A percentile compares a stretch with the other conserved stretches of the same genome.
phyloP scores from a whole-genome alignment of 106 monocot species.

The Allium cepa region DNA sequence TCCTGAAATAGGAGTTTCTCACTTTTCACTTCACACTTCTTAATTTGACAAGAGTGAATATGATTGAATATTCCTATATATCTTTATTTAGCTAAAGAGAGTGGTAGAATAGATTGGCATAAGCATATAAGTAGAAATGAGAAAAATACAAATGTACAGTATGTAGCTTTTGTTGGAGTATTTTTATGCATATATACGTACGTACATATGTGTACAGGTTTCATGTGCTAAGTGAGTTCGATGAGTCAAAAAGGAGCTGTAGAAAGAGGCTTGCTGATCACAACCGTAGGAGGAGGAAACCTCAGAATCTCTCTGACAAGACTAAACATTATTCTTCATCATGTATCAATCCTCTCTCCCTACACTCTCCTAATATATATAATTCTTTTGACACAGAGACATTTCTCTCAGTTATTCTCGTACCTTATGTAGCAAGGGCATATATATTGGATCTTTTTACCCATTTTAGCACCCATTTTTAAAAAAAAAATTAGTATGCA shows the following conservation, averaged over 20 bases:
- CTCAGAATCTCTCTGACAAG: constrained; percentile 7
- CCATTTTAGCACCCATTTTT: no score
- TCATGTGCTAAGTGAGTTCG: constrained; percentile 23
- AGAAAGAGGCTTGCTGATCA: constrained; percentile 26
- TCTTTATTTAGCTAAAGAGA: no score
- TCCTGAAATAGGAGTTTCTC: background rate
- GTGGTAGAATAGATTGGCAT: no score
- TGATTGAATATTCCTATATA: background rate
- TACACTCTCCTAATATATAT: background rate
- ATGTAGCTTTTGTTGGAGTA: no score
- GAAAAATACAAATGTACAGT: no score
- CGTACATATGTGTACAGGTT: constrained; percentile 10
- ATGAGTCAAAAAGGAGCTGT: constrained; percentile 21
- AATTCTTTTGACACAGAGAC: background rate
- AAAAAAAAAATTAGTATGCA: no score
- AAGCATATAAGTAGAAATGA: no score
- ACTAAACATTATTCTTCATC: background rate
- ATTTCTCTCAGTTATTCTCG: no score
- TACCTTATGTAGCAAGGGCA: no score
- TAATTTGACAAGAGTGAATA: constrained; percentile 4
- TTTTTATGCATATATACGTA: no score
- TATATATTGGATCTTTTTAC: no score
- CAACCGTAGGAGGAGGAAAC: constrained; percentile 30
- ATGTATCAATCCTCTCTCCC: background rate
- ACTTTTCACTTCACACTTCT: background rate